Conservation (phyloP, 2,329 filamentous ascomycete species). For the Cladobotryum protrusum region DNA sequence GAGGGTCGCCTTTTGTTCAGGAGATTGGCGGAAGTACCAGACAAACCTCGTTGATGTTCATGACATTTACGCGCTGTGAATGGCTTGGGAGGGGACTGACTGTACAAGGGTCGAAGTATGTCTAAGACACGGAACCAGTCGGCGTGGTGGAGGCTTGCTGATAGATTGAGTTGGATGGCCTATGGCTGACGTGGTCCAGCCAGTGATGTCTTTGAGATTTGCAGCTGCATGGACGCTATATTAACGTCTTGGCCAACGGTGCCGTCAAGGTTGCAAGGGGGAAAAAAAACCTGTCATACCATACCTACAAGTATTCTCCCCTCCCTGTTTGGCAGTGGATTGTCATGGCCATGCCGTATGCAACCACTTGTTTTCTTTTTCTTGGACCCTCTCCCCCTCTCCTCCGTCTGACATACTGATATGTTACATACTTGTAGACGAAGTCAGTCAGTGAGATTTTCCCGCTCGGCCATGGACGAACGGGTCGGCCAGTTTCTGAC, state of each 20-base stretch:
- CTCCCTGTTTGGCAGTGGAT: neutral
- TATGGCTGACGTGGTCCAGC: conserved; percentile 1
- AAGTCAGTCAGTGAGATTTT: too few species aligned
- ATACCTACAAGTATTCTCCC: too few species aligned
- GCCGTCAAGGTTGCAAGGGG: too few species aligned
- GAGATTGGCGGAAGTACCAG: conserved; percentile 2
- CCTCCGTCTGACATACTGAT: too few species aligned
- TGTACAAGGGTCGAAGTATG: conserved; percentile 6
- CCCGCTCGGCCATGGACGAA: too few species aligned
- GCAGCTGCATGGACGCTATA: neutral
- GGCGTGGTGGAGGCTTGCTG: conserved; percentile 1
- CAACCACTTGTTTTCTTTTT: too few species aligned
- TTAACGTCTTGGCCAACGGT: too few species aligned
- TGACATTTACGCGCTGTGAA: neutral
- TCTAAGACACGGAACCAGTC: conserved; percentile 9
- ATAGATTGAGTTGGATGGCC: conserved; percentile 1
- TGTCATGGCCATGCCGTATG: neutral
- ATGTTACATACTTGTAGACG: too few species aligned
- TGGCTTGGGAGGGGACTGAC: conserved; percentile 1
- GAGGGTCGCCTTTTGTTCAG: conserved; percentile 1
- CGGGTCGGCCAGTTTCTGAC: too few species aligned
- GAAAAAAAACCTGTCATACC: too few species aligned
- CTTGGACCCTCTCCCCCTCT: too few species aligned
- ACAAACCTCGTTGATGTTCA: conserved; percentile 2
- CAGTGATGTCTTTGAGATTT: neutral